Conservation (phyloP, 148 eudicot genomes). For the Spergularia bocconei region DNA sequence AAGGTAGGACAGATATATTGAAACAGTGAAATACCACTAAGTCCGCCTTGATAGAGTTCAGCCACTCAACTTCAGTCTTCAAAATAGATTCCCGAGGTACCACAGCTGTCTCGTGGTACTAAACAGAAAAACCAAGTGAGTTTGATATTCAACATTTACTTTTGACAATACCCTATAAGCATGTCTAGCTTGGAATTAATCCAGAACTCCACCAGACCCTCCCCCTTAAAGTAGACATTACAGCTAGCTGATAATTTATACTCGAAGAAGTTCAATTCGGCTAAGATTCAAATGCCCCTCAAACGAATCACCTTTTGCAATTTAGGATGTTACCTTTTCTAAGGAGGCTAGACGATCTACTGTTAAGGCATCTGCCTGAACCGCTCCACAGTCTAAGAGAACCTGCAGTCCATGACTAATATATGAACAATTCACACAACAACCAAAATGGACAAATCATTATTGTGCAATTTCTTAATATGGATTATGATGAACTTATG, state of each 20-base stretch:
- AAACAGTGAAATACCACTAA: constrained; percentile 65
- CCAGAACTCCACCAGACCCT: not conserved
- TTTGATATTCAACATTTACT: constrained; percentile 5
- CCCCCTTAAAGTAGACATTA: not conserved
- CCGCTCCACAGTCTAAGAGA: constrained; percentile 97
- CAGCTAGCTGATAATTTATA: not conserved
- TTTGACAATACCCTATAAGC: not conserved
- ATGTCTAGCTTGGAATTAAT: not conserved
- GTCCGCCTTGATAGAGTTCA: constrained; percentile 94
- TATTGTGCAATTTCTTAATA: not conserved
- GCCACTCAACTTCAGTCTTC: constrained; percentile 90
- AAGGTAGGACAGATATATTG: constrained; percentile 9
- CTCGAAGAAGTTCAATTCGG: not conserved
- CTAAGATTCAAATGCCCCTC: not conserved
- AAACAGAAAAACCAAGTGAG: constrained; percentile 25
- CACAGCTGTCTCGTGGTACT: constrained; percentile 98
- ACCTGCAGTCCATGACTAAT: constrained; percentile 44
- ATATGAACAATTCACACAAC: not conserved
- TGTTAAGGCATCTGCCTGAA: constrained; percentile 98
- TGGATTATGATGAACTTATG: not conserved
- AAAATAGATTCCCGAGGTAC: constrained; percentile 81
- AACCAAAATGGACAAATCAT: not conserved
- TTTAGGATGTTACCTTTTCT: constrained; percentile 63
- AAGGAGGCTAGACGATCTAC: constrained; percentile 96
- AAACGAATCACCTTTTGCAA: not conserved